Conservation (phyloP, 768 basidiomycete genomes). For the Fibroporia radiculosa region DNA sequence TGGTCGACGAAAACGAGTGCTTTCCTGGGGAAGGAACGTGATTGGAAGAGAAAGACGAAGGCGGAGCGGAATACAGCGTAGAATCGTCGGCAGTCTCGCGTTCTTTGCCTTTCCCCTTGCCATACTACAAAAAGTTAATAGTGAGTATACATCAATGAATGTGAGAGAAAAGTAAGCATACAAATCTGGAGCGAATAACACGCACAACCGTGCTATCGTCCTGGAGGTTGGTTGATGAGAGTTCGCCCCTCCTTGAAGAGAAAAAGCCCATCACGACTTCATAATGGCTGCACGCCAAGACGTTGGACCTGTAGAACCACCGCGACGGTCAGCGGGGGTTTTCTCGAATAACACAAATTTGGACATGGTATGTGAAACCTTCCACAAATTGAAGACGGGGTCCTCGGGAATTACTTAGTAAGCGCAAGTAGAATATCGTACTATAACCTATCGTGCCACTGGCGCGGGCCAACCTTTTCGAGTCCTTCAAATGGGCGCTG, state of each 20-base stretch:
- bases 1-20: constrained; percentile 13
- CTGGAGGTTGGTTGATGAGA: constrained; percentile 10
- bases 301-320: no score
- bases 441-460: constrained; percentile 2
- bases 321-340: no score
- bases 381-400: no score
- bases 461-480: no score
- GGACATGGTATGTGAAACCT: no score
- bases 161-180: constrained; percentile 17
- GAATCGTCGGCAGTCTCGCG: constrained; percentile 17
- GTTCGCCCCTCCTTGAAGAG: constrained; percentile 29
- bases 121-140: constrained; percentile 19
- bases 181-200: constrained; percentile 32
- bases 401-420: no score
- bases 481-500: background rate
- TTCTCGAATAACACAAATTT: no score
- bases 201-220: constrained; percentile 19
- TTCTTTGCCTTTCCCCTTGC: constrained; percentile 24
- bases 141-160: constrained; percentile 6
- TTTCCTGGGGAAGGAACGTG: constrained; percentile 13
- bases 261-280: constrained; percentile 34
- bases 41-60: constrained; percentile 10
- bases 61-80: constrained; percentile 11
- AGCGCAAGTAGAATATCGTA: background rate
- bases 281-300: constrained; percentile 19